A percentile compares a stretch with the other conserved stretches of the same genome.
Evolutionary conservation across 1,284 basidiomycete species (phyloP).

Genomic region (Malassezia japonica): DNA sequence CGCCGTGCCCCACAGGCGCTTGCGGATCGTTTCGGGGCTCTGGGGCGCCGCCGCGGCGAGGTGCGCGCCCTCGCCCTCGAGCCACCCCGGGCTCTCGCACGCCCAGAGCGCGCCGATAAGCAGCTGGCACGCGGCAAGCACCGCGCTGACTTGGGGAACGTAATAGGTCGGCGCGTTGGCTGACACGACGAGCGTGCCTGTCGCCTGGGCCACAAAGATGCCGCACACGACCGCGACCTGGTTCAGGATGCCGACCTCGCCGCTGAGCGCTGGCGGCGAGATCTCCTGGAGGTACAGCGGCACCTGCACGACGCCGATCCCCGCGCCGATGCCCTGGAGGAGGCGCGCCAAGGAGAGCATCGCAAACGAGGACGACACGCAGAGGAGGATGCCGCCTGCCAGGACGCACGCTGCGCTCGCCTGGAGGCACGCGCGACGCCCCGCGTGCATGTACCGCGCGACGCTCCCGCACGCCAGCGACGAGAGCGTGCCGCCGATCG

Average conservation of each 20-base stretch:
- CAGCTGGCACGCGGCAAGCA: constrained; percentile 46
- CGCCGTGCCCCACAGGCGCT: constrained; percentile 17
- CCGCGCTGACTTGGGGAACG: constrained; percentile 44
- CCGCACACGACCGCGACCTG: constrained; percentile 50
- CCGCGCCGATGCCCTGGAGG: constrained; percentile 67
- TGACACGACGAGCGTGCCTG: constrained; percentile 45
- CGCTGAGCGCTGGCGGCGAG: constrained; percentile 62
- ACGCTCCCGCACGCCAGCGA: constrained; percentile 24
- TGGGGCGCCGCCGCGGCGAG: background rate
- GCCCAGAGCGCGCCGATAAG: constrained; percentile 28
- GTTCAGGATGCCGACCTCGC: constrained; percentile 71
- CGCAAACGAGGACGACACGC: constrained; percentile 1
- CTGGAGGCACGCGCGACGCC: constrained; percentile 18
- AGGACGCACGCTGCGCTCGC: constrained; percentile 18
- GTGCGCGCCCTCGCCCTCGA: constrained; percentile 21
- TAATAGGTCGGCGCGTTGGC: constrained; percentile 40
- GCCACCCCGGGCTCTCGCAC: constrained; percentile 34
- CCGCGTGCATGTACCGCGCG: constrained; percentile 18
- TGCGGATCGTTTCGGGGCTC: constrained; percentile 17
- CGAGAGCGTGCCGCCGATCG: constrained; percentile 73
- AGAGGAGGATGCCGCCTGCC: constrained; percentile 17
- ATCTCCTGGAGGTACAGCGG: constrained; percentile 77
- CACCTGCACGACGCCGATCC: constrained; percentile 72
- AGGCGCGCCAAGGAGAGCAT: constrained; percentile 48
- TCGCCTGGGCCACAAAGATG: constrained; percentile 48